A percentile compares a stretch with the other conserved stretches of the same genome.
phyloP scores from a whole-genome alignment of 257 asterid genomes.

The Ophiorrhiza pumila region DNA sequence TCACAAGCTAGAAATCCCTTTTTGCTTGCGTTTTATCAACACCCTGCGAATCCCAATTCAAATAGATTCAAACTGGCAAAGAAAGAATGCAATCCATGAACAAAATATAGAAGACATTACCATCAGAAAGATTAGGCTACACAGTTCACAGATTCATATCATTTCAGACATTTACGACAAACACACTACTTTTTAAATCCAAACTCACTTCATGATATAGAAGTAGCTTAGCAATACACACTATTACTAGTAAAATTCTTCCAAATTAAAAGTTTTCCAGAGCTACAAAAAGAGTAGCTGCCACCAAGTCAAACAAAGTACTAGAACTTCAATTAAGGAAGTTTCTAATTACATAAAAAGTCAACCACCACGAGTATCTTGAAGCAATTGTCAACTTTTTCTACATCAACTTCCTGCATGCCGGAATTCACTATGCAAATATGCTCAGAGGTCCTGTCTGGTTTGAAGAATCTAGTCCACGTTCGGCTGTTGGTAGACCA shows the following conservation, averaged over 20 bases:
- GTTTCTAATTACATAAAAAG: conserved; percentile 13
- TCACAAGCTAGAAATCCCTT: no score
- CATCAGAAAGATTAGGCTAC: not conserved
- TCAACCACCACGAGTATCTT: conserved; percentile 4
- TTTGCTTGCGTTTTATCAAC: no score
- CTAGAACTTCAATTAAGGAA: not conserved
- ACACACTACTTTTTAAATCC: not conserved
- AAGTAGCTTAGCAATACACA: conserved; percentile 4
- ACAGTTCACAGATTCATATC: not conserved
- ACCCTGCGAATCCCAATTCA: no score
- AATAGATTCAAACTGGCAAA: no score
- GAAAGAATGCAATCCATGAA: no score
- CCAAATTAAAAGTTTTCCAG: not conserved
- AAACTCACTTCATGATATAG: not conserved
- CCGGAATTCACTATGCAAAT: conserved; percentile 45
- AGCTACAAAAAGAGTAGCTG: conserved; percentile 3
- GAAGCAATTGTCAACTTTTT: conserved; percentile 9
- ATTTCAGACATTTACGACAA: not conserved
- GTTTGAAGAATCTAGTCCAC: conserved; percentile 83
- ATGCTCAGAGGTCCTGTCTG: conserved; percentile 71
- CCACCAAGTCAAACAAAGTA: not conserved
- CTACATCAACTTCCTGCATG: conserved; percentile 7
- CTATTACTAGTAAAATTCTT: not conserved
- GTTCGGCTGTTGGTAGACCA: conserved; percentile 68
- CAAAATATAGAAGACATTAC: no score